phyloP scores from a whole-genome alignment of 2,329 filamentous ascomycete species.

The Aspergillus puulaauensis region DNA sequence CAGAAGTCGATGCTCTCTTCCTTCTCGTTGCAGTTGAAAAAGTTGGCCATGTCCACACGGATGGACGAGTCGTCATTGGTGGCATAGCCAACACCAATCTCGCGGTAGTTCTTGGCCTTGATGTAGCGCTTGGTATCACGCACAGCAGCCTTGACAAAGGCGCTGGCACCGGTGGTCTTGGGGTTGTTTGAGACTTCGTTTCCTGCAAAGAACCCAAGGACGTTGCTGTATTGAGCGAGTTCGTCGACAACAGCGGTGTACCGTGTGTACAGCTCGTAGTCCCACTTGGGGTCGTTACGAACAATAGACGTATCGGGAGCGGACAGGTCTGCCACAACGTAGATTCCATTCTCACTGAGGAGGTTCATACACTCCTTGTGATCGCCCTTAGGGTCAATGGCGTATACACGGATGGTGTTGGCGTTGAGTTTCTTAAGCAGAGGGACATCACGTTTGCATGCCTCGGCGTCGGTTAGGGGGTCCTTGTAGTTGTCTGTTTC shows the following conservation, averaged over 20 bases:
- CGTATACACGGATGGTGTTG: slow-evolving; percentile 92
- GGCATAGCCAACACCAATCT: slow-evolving; percentile 88
- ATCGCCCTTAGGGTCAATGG: slow-evolving; percentile 74
- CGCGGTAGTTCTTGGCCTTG: slow-evolving; percentile 69
- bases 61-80: slow-evolving; percentile 87
- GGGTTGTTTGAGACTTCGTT: slow-evolving; percentile 91
- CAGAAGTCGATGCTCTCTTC: slow-evolving; percentile 82
- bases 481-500: slow-evolving; percentile 66
- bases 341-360: slow-evolving; percentile 81
- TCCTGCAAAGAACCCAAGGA: slow-evolving; percentile 94
- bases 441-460: slow-evolving; percentile 81
- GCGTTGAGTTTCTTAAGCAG: slow-evolving; percentile 74
- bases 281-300: slow-evolving; percentile 76
- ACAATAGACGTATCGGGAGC: slow-evolving; percentile 81
- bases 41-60: slow-evolving; percentile 76
- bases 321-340: slow-evolving; percentile 85
- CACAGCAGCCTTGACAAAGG: slow-evolving; percentile 94
- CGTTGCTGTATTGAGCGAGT: slow-evolving; percentile 78
- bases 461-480: slow-evolving; percentile 68
- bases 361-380: slow-evolving; percentile 81
- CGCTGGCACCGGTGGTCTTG: slow-evolving; percentile 83
- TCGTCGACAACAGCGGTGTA: slow-evolving; percentile 81
- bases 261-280: slow-evolving; percentile 69
- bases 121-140: slow-evolving; percentile 94
- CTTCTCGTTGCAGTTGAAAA: slow-evolving; percentile 82